These are phyloP conservation scores for Kwoniella sp. DNA, from an alignment of 768 basidiomycete genomes.

Conservation along the genomic window DNA sequence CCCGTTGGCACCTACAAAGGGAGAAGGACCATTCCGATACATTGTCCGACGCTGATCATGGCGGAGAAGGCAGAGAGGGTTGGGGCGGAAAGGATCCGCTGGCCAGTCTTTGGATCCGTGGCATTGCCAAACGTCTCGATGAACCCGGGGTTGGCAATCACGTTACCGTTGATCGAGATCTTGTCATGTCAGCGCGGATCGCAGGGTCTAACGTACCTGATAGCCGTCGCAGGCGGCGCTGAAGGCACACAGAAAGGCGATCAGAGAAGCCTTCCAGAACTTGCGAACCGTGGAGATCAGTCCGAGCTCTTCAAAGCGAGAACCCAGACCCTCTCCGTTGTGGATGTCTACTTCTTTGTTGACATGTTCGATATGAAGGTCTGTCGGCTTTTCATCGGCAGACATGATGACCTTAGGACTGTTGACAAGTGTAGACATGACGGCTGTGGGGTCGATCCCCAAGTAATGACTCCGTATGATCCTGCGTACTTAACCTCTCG, in stretches of 20 bases:
- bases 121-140: constrained; percentile 31
- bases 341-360: constrained; percentile 6
- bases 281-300: constrained; percentile 21
- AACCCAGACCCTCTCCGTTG: constrained; percentile 32
- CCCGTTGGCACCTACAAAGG: constrained; percentile 19
- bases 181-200: constrained; percentile 14
- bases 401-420: too few species aligned
- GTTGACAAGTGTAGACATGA: too few species aligned
- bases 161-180: constrained; percentile 32
- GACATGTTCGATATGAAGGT: constrained; percentile 10
- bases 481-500: too few species aligned
- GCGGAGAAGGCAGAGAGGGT: constrained; percentile 30
- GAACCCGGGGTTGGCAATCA: constrained; percentile 40
- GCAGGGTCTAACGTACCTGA: constrained; percentile 2
- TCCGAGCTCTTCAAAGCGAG: constrained; percentile 32
- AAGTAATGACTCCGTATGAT: too few species aligned
- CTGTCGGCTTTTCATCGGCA: constrained; percentile 4
- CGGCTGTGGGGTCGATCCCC: too few species aligned
- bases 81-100: constrained; percentile 13
- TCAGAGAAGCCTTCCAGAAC: constrained; percentile 27
- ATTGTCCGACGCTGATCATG: constrained; percentile 28
- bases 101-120: constrained; percentile 2
- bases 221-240: constrained; percentile 29
- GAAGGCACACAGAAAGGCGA: constrained; percentile 28
- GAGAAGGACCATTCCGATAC: constrained; percentile 19